These are phyloP conservation scores for Fusarium sp. DNA, from an alignment of 2,329 filamentous ascomycete species.

Conservation along the genomic window DNA sequence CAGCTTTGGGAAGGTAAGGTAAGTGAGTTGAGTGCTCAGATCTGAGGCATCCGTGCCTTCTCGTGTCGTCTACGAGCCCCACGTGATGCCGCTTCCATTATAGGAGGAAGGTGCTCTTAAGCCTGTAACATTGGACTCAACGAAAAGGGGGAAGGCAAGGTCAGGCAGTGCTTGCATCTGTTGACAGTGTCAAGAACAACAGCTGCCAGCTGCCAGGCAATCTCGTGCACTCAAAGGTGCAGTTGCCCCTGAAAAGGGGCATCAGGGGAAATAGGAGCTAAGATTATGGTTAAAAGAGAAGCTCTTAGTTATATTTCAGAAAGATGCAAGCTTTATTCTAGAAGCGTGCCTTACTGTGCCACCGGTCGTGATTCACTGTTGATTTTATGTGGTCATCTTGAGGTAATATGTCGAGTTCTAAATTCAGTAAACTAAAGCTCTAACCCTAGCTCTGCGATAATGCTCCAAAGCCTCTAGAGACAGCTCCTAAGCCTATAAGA, in stretches of 20 bases:
- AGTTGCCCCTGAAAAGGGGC: background rate
- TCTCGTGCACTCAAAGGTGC: background rate
- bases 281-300: background rate
- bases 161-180: background rate
- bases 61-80: background rate
- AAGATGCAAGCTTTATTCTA: too few relatives aligned
- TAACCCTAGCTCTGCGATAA: background rate
- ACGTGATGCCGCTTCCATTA: background rate
- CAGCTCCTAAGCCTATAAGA: background rate
- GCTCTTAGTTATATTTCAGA: background rate
- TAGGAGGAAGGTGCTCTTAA: background rate
- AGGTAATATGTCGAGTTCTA: background rate
- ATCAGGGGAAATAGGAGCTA: background rate
- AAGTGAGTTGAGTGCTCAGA: background rate
- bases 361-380: background rate
- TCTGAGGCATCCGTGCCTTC: background rate
- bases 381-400: background rate
- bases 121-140: too few relatives aligned
- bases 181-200: background rate
- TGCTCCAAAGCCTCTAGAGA: background rate
- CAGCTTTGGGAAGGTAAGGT: background rate
- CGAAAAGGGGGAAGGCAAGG: background rate
- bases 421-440: too few relatives aligned
- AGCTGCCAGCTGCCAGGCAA: background rate
- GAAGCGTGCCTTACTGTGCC: too few relatives aligned